Evolutionary conservation across 331 rosid genomes (phyloP).

Genomic region (Malus hybrid): DNA sequence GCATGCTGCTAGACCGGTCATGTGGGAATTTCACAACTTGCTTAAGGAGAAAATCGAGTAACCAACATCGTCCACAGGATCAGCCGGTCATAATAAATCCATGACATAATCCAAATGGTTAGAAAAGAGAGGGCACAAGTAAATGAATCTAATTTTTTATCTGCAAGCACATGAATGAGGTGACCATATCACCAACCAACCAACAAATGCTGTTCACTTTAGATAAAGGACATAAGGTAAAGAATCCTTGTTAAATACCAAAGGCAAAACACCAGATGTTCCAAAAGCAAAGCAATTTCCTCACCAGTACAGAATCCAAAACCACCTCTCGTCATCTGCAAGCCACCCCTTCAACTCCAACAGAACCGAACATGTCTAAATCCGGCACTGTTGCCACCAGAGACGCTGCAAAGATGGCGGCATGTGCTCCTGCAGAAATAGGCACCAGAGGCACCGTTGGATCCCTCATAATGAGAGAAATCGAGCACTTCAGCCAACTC

Average conservation of each 20-base stretch:
- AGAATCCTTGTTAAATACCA: constrained; percentile 23
- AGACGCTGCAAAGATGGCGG: constrained; percentile 28
- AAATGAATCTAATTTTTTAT: constrained; percentile 25
- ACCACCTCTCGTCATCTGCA: constrained; percentile 28
- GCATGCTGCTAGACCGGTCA: no score
- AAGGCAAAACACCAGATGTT: constrained; percentile 26
- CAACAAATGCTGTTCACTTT: constrained; percentile 22
- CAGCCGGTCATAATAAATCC: constrained; percentile 1
- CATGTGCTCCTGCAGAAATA: constrained; percentile 37
- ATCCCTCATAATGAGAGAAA: constrained; percentile 61
- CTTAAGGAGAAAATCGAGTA: not conserved
- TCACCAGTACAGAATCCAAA: constrained; percentile 28
- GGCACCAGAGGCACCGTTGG: constrained; percentile 65
- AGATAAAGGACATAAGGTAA: constrained; percentile 29
- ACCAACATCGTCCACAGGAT: not conserved
- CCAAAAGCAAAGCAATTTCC: constrained; percentile 25
- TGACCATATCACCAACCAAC: constrained; percentile 34
- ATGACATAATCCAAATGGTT: constrained; percentile 1
- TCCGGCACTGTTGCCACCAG: constrained; percentile 18
- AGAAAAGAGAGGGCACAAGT: not conserved
- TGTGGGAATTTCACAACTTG: not conserved
- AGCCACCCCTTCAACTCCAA: constrained; percentile 32
- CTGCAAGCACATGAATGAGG: constrained; percentile 48
- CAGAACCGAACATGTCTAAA: constrained; percentile 28
- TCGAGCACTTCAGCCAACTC: constrained; percentile 42